A percentile compares a stretch with the other conserved stretches of the same genome.
phyloP scores from a whole-genome alignment of 441 rosid species.

The Melastoma candidum region DNA sequence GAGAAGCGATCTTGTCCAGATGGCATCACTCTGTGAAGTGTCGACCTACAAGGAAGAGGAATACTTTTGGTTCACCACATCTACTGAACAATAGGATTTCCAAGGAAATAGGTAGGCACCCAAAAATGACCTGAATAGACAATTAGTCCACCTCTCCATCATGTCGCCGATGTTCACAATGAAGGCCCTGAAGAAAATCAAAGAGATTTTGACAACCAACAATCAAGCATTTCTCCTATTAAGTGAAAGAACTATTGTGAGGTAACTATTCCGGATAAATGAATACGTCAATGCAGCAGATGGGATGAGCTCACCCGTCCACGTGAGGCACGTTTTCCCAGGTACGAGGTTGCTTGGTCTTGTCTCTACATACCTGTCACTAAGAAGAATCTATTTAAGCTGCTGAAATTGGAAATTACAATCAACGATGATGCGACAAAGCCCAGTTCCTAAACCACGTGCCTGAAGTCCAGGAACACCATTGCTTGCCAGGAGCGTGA shows the following conservation, averaged over 20 bases:
- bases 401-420: background rate
- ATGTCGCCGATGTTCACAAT: slow-evolving; percentile 75
- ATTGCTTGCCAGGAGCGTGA: slow-evolving; percentile 64
- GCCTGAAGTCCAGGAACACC: slow-evolving; percentile 90
- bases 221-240: too few species aligned
- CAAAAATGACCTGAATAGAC: slow-evolving; percentile 49
- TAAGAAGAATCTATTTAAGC: slow-evolving; percentile 2
- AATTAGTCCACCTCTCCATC: slow-evolving; percentile 96
- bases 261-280: too few species aligned
- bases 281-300: too few species aligned
- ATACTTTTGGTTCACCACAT: background rate
- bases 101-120: background rate
- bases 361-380: slow-evolving; percentile 68
- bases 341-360: slow-evolving; percentile 32
- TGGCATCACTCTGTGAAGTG: slow-evolving; percentile 79
- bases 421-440: slow-evolving; percentile 2
- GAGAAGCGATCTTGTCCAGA: slow-evolving; percentile 76
- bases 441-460: slow-evolving; percentile 10
- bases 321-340: slow-evolving; percentile 70
- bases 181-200: slow-evolving; percentile 41
- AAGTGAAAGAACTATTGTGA: too few species aligned
- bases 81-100: slow-evolving; percentile 1
- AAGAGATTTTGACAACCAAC: too few species aligned
- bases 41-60: slow-evolving; percentile 42
- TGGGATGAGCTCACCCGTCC: slow-evolving; percentile 36